Evolutionary conservation across 352 stramenopile genomes (phyloP), one percentile per base, ranked within the genome.

Genomic region (Phytopythium helicoides): DNA sequence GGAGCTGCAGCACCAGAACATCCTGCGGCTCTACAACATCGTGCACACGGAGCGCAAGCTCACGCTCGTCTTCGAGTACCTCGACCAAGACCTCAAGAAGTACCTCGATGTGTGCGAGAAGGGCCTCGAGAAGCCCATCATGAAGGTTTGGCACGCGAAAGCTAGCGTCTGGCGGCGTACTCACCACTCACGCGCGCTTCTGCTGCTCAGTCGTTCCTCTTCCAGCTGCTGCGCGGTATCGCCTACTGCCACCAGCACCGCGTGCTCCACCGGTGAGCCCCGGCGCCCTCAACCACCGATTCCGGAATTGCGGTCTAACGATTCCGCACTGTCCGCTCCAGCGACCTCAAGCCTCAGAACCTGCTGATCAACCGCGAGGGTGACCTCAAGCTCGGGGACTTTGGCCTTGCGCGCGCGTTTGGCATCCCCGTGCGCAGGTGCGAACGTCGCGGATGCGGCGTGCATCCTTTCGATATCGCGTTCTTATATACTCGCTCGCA

Each of bases 61-160:
- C 42, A 99, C 97, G 47, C 85, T 99, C 15, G 98, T 99, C 16
- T 99, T 99, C 73, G 98, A 99, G 81, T 99, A 98, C 73, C 71
- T 99, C 22, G 97, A 99, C 69, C 96, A 99, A 71, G 98, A 99
- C 73, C 81, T 99, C 16, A 99, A 99, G 75, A 99, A 99, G 71
- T 99, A 99, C 71, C 76, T 99, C 26, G 98, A 99, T 64, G 91
- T 99, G 37, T 99, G 96, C 69, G 96, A 99, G 68, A 97, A 96
- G 25, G 97, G 96, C 4, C 78, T 99, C 18, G 96, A 99, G 56
- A 85, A 73, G 56, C 82, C 85, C 48, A 95, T 95, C 53, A 70
- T 95, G 61, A 95, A 95, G 70, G 72, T 82, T 35, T 16, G 47
- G 23, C 18, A 36, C 23, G 14, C 26, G 12, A 16, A 26, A n/a